Base-by-base conservation (phyloP, 345 rosid genomes). In the Toxicodendron radicans region DNA sequence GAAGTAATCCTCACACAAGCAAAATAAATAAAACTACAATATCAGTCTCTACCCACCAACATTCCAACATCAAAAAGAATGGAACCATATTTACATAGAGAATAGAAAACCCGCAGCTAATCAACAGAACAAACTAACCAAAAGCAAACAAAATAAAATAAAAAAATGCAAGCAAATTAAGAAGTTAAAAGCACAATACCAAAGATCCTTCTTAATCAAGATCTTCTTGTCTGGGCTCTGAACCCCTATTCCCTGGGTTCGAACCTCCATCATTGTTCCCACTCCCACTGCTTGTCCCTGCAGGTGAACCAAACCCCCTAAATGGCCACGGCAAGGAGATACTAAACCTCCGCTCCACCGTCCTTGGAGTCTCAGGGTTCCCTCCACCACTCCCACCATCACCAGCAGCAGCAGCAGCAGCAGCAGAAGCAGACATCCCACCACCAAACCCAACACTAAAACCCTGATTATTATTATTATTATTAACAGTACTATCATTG, bases 271-370 rank as follows among this genome's bases (percentile, higher is more conserved):
- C 85, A 53, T 58, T 67, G 16, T 62, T 75, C 57, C 83, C 82
- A 3, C 79, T 54, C 16, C 86, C 83, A 17, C 81, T 77, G 48
- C 82, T 78, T 3, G 72, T 58, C 71, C 78, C 81, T 0, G 84
- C 81, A 61, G 79, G 79, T 7, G 89, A 75, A 23, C 77, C 76
- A 62, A 63, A 70, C 2, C 71, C 77, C 66, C 83, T 74, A 59
- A 85, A 86, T 1, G 84, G 81, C 94, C 89, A 88, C 1, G 92
- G 92, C 79, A 90, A 72, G 0, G 90, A 81, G 60, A 90, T 84
- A 67, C 87, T 85, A 77, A 88, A 81, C 75, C 90, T 84, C 72
- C 89, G 84, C 64, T 88, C 92, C 46, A 74, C 73, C 13, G 83
- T 66, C 72, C 80, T 77, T 2, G 77, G 83, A 17, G 80, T 78